Evolutionary conservation across 2,329 filamentous ascomycete species (phyloP).

Genomic region (Fonsecaea pedrosoi): DNA sequence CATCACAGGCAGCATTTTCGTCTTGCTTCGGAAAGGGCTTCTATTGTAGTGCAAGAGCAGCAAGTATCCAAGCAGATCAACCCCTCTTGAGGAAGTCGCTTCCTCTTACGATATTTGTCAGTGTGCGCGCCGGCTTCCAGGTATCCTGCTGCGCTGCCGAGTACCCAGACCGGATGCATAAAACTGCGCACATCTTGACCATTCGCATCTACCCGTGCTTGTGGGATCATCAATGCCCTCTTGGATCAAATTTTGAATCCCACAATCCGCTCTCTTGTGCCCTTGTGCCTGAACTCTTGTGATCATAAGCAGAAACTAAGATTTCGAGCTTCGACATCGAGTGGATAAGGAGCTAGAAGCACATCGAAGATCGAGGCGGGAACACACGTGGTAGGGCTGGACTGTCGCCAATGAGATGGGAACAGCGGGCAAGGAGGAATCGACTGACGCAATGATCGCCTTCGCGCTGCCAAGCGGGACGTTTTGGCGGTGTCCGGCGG

Average conservation of each 20-base stretch:
- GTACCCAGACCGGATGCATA: too few species aligned
- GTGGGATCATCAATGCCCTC: neutral
- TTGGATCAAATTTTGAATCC: neutral
- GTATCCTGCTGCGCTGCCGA: too few species aligned
- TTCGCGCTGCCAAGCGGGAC: neutral
- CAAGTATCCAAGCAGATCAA: neutral
- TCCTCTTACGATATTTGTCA: neutral
- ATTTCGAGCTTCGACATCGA: neutral
- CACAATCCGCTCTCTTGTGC: neutral
- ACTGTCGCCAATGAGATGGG: neutral
- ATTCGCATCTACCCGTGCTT: too few species aligned
- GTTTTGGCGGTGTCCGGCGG: neutral
- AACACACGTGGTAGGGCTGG: constrained; percentile 1
- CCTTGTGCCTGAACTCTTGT: neutral
- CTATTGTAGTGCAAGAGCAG: neutral
- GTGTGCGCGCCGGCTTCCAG: neutral
- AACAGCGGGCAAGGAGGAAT: neutral
- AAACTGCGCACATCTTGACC: too few species aligned
- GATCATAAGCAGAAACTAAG: neutral
- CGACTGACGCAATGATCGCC: constrained; percentile 2
- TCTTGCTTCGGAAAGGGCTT: neutral
- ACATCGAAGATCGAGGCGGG: neutral
- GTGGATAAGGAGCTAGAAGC: neutral
- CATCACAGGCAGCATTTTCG: neutral
- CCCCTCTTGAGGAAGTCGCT: neutral